A percentile compares a stretch with the other conserved stretches of the same genome.
Conservation (phyloP, 148 eudicot genomes). For the Chenopodium quinoa region DNA sequence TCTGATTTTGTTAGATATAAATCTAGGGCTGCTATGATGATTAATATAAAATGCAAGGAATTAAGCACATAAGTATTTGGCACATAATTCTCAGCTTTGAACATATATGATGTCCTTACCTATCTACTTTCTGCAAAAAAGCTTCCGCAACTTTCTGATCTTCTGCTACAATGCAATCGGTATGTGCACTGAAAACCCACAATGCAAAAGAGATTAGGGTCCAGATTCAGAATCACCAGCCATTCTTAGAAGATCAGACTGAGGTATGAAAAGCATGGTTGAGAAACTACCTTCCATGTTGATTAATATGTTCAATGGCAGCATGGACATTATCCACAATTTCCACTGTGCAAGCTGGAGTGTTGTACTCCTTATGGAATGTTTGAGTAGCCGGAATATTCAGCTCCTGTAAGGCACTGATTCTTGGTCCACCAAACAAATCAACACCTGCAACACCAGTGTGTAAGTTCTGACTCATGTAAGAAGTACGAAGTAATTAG, state of each 20-base stretch:
- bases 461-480: constrained; percentile 2
- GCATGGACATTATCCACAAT: constrained; percentile 83
- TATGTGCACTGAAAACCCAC: constrained; percentile 68
- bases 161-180: constrained; percentile 83
- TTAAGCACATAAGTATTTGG: too few relatives aligned
- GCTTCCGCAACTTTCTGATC: constrained; percentile 62
- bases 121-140: constrained; percentile 85
- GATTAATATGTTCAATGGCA: constrained; percentile 89
- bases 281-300: constrained; percentile 71
- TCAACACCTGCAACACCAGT: constrained; percentile 57
- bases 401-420: constrained; percentile 48
- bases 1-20: too few relatives aligned
- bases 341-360: constrained; percentile 89
- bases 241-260: background rate
- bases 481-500: background rate
- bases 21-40: background rate
- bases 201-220: constrained; percentile 1
- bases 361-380: constrained; percentile 80
- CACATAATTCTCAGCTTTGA: background rate
- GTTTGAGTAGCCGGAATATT: constrained; percentile 61
- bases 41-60: background rate
- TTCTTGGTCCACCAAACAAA: constrained; percentile 80
- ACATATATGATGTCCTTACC: constrained; percentile 37
- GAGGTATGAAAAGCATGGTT: background rate
- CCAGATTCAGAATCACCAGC: background rate